Conservation (phyloP, 345 rosid species). For the Cochlearia excelsa region DNA sequence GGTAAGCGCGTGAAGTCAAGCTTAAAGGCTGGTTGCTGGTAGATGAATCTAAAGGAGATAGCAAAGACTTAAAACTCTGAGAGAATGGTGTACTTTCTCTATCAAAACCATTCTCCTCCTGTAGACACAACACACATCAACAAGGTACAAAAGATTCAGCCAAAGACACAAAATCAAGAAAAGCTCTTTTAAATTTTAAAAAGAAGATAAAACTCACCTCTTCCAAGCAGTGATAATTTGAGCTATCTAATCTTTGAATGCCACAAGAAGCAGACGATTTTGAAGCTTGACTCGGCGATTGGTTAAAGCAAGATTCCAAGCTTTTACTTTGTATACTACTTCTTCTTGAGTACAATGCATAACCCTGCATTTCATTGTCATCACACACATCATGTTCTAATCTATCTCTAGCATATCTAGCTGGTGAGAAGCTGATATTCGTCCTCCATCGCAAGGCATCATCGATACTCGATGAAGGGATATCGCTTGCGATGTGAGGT, state of each 20-base stretch:
- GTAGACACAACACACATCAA: slow-evolving; percentile 26
- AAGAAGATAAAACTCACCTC: slow-evolving; percentile 43
- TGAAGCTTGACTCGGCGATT: slow-evolving; percentile 60
- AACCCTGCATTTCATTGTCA: slow-evolving; percentile 38
- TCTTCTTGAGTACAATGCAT: slow-evolving; percentile 48
- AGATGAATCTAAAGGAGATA: slow-evolving; percentile 50
- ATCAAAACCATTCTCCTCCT: slow-evolving; percentile 49
- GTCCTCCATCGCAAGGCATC: slow-evolving; percentile 72
- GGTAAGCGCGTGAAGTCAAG: slow-evolving; percentile 50
- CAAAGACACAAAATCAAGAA: slow-evolving; percentile 8
- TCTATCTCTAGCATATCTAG: slow-evolving; percentile 68
- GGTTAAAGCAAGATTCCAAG: slow-evolving; percentile 63
- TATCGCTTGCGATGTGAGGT: slow-evolving; percentile 35
- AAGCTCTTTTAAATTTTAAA: neutral
- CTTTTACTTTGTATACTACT: slow-evolving; percentile 46
- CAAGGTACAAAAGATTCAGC: slow-evolving; percentile 16
- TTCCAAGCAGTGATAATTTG: slow-evolving; percentile 45
- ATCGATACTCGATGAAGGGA: slow-evolving; percentile 37
- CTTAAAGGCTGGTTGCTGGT: slow-evolving; percentile 43
- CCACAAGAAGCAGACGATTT: slow-evolving; percentile 48
- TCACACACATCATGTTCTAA: slow-evolving; percentile 30
- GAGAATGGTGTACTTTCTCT: slow-evolving; percentile 43
- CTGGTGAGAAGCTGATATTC: slow-evolving; percentile 80
- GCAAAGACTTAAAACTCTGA: slow-evolving; percentile 56
- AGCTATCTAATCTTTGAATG: slow-evolving; percentile 48